A percentile compares a stretch with the other conserved stretches of the same genome.
These are phyloP conservation scores for Nakazawaea populi DNA, from an alignment of 805 yeast species.

Conservation along the genomic window DNA sequence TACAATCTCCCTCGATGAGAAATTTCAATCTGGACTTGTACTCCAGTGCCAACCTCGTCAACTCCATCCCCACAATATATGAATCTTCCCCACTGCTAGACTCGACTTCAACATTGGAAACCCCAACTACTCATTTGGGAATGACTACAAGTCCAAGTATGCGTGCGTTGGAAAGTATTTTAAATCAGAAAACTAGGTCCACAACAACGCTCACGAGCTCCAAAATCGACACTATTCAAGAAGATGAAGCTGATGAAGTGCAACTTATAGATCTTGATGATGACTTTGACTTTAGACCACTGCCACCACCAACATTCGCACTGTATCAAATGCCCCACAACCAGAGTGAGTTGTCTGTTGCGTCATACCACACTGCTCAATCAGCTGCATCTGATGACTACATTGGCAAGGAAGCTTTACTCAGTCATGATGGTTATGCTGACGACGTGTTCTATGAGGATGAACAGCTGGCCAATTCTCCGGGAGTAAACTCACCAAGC, in stretches of 20 bases:
- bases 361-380: slow-evolving; percentile 26
- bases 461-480: not conserved
- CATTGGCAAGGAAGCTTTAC: not conserved
- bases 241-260: slow-evolving; percentile 9
- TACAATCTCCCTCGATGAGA: slow-evolving; percentile 26
- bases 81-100: not conserved
- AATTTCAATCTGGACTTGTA: slow-evolving; percentile 15
- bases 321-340: not conserved
- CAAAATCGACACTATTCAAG: slow-evolving; percentile 10
- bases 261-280: not conserved
- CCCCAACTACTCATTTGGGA: slow-evolving; percentile 24
- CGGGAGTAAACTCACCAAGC: not conserved
- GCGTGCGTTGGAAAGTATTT: slow-evolving; percentile 25
- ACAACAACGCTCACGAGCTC: slow-evolving; percentile 12
- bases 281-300: not conserved
- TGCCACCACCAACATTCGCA: too few relatives aligned
- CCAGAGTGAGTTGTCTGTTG: slow-evolving; percentile 14
- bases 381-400: slow-evolving; percentile 15
- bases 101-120: slow-evolving; percentile 14
- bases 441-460: not conserved
- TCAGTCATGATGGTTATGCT: not conserved
- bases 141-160: slow-evolving; percentile 31
- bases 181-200: slow-evolving; percentile 20
- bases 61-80: not conserved
- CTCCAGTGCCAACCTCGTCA: not conserved